A percentile compares a stretch with the other conserved stretches of the same genome.
These are phyloP conservation scores for Pyricularia grisea DNA, from an alignment of 2,329 filamentous ascomycete species.

Conservation along the genomic window DNA sequence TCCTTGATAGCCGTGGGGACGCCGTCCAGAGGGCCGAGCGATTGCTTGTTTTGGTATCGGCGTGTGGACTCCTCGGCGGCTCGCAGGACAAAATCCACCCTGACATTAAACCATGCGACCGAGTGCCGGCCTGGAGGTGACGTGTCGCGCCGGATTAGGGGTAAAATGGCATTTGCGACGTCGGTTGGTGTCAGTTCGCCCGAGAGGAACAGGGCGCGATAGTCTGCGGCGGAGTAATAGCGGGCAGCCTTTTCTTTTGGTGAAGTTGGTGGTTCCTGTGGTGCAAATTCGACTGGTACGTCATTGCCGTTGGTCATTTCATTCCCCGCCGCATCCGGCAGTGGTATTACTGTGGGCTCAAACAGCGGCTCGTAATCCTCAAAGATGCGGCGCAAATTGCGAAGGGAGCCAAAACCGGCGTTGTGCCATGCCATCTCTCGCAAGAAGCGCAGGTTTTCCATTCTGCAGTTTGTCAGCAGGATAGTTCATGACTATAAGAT, in stretches of 20 bases:
- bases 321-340: slow-evolving; percentile 29
- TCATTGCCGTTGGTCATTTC: slow-evolving; percentile 7
- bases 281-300: slow-evolving; percentile 21
- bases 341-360: slow-evolving; percentile 35
- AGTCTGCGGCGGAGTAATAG: slow-evolving; percentile 38
- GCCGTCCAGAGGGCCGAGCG: slow-evolving; percentile 59
- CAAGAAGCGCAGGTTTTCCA: slow-evolving; percentile 44
- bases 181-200: slow-evolving; percentile 35
- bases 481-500: background rate
- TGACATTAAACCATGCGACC: slow-evolving; percentile 33
- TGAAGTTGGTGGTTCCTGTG: slow-evolving; percentile 20
- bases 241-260: slow-evolving; percentile 21
- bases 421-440: slow-evolving; percentile 51
- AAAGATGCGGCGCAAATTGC: slow-evolving; percentile 40
- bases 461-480: slow-evolving; percentile 22
- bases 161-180: slow-evolving; percentile 33
- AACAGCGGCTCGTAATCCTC: slow-evolving; percentile 38
- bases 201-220: slow-evolving; percentile 32
- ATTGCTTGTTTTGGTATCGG: slow-evolving; percentile 41
- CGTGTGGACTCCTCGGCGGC: slow-evolving; percentile 34
- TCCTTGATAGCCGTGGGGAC: slow-evolving; percentile 70
- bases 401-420: slow-evolving; percentile 52
- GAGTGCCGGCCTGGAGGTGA: slow-evolving; percentile 28
- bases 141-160: slow-evolving; percentile 31
- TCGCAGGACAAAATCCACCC: slow-evolving; percentile 27